Base-by-base conservation (phyloP, 306 rosid genomes). In the Trifolium fragiferum region DNA sequence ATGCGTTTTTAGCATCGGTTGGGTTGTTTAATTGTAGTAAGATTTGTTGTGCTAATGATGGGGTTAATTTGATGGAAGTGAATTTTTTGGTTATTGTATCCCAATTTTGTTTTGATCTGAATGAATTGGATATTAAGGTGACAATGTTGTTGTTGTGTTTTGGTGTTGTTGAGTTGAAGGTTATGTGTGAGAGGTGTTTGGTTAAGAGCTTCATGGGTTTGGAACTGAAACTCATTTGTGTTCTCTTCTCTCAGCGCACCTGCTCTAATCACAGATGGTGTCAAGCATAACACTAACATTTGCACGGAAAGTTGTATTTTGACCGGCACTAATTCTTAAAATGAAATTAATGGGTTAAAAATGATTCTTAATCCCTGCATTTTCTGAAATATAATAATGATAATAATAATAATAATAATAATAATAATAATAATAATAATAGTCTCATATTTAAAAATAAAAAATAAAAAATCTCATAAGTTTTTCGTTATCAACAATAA, bases 101-200 rank as follows among this genome's bases (percentile, higher is more conserved):
- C 98, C 98, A 93, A 35, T 65, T 83, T 66, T 84, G 77, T 11
- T 88, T 82, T 5, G 65, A 60, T 83, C 86, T 78, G 71, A 93
- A 85, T 0, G 89, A 80, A 38, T 82, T 76, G 74, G 81, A 81
- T 2, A 90, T 82, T 58, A 80, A 79, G 21, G 19, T 63, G 1
- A 80, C 78, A 18, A 57, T 66, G 66, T 1, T 41, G 10, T 37
- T 47, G 44, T 19, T 47, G 10, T 14, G 9, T 10, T 14, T 66
- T 8, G 66, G 1, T 4, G 11, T 67, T 14, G 47, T 11, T 8
- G 58, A 51, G 14, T 5, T 23, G 8, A 25, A 67, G 25, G 32
- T 5, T 3, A 76, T 58, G 0, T 68, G 41, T 3, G 70, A 75
- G n/a, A 68, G 46, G 27, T 2, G 11, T 58, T 72, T 75, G 32